Evolutionary conservation across 805 yeast species (phyloP), one percentile per base, ranked within the genome.

Genomic region (Myxozyma melibiosi): DNA sequence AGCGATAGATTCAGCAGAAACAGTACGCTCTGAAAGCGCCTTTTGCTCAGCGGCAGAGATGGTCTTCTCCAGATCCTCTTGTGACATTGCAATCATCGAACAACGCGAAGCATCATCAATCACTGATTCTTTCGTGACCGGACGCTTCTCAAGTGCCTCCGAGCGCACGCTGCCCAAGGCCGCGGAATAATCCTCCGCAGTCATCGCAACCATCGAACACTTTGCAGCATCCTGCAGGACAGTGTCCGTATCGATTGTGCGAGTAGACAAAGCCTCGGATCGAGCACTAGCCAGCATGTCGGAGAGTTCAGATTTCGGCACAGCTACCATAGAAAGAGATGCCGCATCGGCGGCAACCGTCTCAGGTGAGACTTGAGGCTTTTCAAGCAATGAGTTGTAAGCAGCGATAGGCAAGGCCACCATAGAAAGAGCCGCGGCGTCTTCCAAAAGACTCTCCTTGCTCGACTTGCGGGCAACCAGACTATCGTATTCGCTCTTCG

Each of bases 231-330:
- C 46, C 5, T 25, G 16, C 3, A 30, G 30, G 27, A 51, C 49
- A 28, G 43, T 24, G 18, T 43, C 55, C 11, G 30, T n/a, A 33
- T 38, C 35, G 22, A 16, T 39, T n/a, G 35, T 27, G 20, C 46
- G 31, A 27, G 25, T 45, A 38, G 55, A 50, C 25, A 31, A 38
- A 42, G 53, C 49, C 7, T 41, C 53, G 2, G 28, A 27, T 16
- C 53, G 39, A 20, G 39, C 42, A 63, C 14, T 69, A 71, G 4
- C 59, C 66, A 1, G 38, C 43, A 69, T 39, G 8, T 41, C 39
- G 8, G 50, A 53, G 38, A 60, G 56, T 37, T 67, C 69, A 18
- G 56, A 61, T 27, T 61, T 54, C 7, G 48, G 48, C 18, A 72
- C 57, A 4, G 48, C 57, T 22, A 20, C 39, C 57, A 47, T 47